Evolutionary conservation across 495 filamentous ascomycete genomes (phyloP), one percentile per base, ranked within the genome.

Genomic region (Letharia lupina): DNA sequence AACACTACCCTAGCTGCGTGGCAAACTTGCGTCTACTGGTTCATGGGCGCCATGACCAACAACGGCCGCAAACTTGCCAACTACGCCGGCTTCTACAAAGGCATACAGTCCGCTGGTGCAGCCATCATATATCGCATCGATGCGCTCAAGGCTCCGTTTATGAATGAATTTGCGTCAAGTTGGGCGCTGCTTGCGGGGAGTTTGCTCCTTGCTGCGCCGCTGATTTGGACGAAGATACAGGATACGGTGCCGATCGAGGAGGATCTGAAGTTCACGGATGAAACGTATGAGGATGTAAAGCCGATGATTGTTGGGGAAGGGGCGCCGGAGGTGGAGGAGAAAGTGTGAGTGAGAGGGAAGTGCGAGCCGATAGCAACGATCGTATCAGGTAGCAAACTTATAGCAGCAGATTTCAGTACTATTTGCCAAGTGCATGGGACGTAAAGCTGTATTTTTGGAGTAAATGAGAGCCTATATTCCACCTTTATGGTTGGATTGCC

Each of bases 31-130:
- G 87, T 93, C 54, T 95, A 95, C 80, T 95, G 90, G 91, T 85
- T 86, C 77, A 96, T 96, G 88, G 92, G 92, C 56, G 84, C 92
- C 15, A 80, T 95, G 62, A 90, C 89, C 68, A 96, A 96, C 81
- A 93, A 92, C 37, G 87, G 89, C 66, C 89, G 92, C 70, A 93
- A 91, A 71, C 85, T 91, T 20, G 92, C 92, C 75, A 94, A 96
- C 79, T 85, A 92, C 70, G 86, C 90, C 20, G 92, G 92, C 58
- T 96, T 92, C 80, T 96, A 96, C 84, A 96, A 96, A 72, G 91
- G 90, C 56, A 86, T 96, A 67, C 92, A 96, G 75, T 92, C 89
- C 31, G 90, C 90, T 23, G 92, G 91, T 61, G 83, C 87, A 3
- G 91, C 90, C 31, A 83, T 96, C 57, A 89, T 88, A 70, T 96